Evolutionary conservation across 176 grass and related monocot genomes (phyloP).

Genomic region (Oryza punctata): DNA sequence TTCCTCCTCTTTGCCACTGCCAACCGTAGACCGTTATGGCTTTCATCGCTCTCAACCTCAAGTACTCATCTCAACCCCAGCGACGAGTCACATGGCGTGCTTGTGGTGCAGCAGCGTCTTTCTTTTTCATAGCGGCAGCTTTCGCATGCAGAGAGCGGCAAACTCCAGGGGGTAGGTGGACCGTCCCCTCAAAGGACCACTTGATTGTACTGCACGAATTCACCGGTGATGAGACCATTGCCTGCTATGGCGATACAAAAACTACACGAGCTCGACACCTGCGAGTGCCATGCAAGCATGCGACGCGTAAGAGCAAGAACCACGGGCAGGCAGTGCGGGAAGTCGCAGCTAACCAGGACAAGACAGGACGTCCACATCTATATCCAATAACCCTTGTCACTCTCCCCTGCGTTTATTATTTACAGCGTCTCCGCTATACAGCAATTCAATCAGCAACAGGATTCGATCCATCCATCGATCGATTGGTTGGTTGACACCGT

Average conservation of each 20-base stretch:
- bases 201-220: background rate
- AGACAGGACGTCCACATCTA: background rate
- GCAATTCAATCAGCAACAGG: background rate
- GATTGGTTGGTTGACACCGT: background rate
- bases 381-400: background rate
- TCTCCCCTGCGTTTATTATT: conserved; percentile 19
- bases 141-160: background rate
- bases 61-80: too few relatives aligned
- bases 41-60: background rate
- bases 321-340: background rate
- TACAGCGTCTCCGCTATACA: conserved; percentile 26
- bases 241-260: background rate
- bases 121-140: background rate
- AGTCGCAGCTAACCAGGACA: too few relatives aligned
- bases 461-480: background rate
- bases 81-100: background rate
- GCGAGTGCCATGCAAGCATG: background rate
- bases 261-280: background rate
- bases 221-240: background rate
- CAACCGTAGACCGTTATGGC: background rate
- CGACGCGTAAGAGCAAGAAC: conserved; percentile 5
- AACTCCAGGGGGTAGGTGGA: background rate
- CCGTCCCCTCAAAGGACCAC: background rate
- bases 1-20: background rate
- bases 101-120: background rate